phyloP scores from a whole-genome alignment of 768 basidiomycete genomes.

The Daedaleopsis sinensis region DNA sequence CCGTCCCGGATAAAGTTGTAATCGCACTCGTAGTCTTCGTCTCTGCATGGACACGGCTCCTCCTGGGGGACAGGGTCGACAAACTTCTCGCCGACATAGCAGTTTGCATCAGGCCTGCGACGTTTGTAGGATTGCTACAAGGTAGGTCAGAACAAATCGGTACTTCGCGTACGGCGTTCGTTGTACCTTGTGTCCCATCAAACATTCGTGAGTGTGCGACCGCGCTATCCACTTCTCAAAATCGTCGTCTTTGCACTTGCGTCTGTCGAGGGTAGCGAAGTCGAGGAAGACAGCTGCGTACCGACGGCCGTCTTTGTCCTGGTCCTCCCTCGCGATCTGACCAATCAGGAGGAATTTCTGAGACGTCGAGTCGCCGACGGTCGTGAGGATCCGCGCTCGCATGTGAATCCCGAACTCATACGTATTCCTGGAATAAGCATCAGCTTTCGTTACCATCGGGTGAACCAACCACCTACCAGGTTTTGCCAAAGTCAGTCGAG shows the following conservation, averaged over 20 bases:
- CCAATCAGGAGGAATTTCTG: conserved; percentile 94
- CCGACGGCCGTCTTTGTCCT: conserved; percentile 52
- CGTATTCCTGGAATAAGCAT: conserved; percentile 55
- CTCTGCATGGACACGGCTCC: conserved; percentile 80
- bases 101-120: conserved; percentile 79
- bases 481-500: conserved; percentile 79
- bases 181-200: conserved; percentile 88
- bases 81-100: conserved; percentile 91
- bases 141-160: not conserved
- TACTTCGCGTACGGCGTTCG: not conserved
- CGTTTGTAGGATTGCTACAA: conserved; percentile 91
- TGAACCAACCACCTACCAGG: conserved; percentile 58
- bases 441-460: not conserved
- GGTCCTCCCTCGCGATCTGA: conserved; percentile 65
- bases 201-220: conserved; percentile 64
- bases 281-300: conserved; percentile 83
- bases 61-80: conserved; percentile 82
- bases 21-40: conserved; percentile 95
- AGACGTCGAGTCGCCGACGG: conserved; percentile 92
- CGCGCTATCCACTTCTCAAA: conserved; percentile 91
- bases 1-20: conserved; percentile 85
- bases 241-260: conserved; percentile 71
- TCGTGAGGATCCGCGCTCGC: conserved; percentile 78
- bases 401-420: conserved; percentile 72
- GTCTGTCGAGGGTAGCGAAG: conserved; percentile 67